Base-by-base conservation (phyloP, 371 early-diverging fungal species). In the Mortierella sp. region DNA sequence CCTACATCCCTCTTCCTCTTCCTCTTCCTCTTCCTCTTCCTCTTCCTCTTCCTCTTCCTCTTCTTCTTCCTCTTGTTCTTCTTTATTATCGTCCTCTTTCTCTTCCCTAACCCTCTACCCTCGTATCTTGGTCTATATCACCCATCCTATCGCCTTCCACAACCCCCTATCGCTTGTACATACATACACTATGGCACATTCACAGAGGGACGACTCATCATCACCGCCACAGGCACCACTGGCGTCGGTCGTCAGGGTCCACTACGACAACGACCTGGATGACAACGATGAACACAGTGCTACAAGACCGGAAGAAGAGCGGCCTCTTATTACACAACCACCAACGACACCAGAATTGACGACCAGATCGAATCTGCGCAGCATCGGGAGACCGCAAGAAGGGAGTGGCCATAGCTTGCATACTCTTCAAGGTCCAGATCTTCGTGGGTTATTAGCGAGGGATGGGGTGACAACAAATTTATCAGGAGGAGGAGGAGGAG, bases 351-450 rank as follows among this genome's bases (percentile, higher is more conserved):
- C 50, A 42, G 63, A 7, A 72, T 28, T 75, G 75, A 57, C 58
- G 9, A 31, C 45, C 11, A 14, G 45, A 31, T 45, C 45, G 10
- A 44, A 31, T 31, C 28, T 38, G 14, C n/a, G 47, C 26, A 60
- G 58, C 16, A 11, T 28, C 26, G 45, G 75, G 47, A 28, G 74
- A 58, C 21, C 28, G 16, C 74, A 68, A 52, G 63, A 82, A 26
- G 65, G 63, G 19, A 78, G 78, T 57, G 78, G 72, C 68, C 82
- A 82, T 48, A 82, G 78, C 34, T 55, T 82, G 34, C 82, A 78
- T 38, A 74, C 78, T 2, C 75, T 82, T 21, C 74, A 70, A 47
- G 72, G 72, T 9, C 72, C 75, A 72, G 19, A 71, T 54, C n/a
- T 45, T 45, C 68, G 24, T 9, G 63, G 52, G 38, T 13, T 50